Conservation (phyloP, 306 rosid genomes). For the Malus sylvestris region DNA sequence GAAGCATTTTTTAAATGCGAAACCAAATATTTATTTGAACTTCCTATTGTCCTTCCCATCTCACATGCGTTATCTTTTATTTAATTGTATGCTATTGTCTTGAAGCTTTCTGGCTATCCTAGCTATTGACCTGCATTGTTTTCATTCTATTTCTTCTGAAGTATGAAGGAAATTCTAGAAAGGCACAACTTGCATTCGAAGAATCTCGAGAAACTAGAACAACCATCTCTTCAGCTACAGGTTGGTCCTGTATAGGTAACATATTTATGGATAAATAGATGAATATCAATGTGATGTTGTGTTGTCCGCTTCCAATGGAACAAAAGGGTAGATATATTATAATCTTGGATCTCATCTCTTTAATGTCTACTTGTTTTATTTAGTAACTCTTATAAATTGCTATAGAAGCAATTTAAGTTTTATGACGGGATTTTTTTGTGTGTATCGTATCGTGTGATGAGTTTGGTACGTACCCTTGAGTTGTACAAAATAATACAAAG, state of each 20-base stretch:
- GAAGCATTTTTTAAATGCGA: neutral
- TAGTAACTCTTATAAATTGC: no score
- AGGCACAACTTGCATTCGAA: conserved; percentile 72
- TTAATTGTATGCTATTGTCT: neutral
- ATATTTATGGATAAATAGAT: neutral
- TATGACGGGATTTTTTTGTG: no score
- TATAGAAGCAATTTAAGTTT: no score
- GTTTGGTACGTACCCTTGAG: no score
- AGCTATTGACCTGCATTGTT: conserved; percentile 8
- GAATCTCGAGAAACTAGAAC: conserved; percentile 60
- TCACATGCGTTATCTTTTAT: neutral
- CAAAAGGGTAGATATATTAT: neutral
- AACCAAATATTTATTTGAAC: neutral
- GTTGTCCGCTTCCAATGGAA: neutral
- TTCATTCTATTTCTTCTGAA: conserved; percentile 23
- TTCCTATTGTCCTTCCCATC: neutral
- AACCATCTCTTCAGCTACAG: conserved; percentile 89
- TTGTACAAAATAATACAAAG: no score
- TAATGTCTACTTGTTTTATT: neutral
- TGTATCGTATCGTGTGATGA: neutral
- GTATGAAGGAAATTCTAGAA: conserved; percentile 76
- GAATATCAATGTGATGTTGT: neutral
- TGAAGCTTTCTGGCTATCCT: neutral
- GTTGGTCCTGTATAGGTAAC: conserved; percentile 12
- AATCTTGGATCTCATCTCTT: neutral